phyloP scores from a whole-genome alignment of 164 flowering plant species.

The Vitis rotundifolia region DNA sequence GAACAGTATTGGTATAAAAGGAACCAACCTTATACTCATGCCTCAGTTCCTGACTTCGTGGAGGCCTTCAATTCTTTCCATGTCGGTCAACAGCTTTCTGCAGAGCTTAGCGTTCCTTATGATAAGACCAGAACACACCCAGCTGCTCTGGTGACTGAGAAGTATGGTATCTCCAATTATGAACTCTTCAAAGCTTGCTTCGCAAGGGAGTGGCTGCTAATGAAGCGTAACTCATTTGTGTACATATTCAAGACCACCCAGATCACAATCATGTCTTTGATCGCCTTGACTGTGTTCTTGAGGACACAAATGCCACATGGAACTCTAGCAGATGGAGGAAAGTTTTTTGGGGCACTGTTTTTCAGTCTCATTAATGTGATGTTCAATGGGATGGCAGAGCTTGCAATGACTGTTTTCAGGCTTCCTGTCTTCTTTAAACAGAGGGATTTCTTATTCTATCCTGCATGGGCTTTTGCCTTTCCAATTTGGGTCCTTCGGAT shows the following conservation, averaged over 20 bases:
- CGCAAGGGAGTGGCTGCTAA: constrained; percentile 56
- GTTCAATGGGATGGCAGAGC: constrained; percentile 67
- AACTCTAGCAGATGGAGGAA: constrained; percentile 36
- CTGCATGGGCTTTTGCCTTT: constrained; percentile 68
- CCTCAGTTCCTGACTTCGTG: constrained; percentile 54
- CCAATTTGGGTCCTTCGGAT: constrained; percentile 61
- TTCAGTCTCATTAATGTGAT: constrained; percentile 60
- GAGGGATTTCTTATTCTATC: constrained; percentile 57
- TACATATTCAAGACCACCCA: constrained; percentile 68
- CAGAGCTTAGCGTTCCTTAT: constrained; percentile 54
- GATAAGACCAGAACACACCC: constrained; percentile 57
- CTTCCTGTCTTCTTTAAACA: constrained; percentile 67
- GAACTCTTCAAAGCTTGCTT: constrained; percentile 78
- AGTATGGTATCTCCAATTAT: constrained; percentile 64
- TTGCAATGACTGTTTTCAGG: constrained; percentile 55
- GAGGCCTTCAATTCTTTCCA: constrained; percentile 52
- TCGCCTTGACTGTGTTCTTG: constrained; percentile 54
- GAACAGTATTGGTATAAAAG: constrained; percentile 59
- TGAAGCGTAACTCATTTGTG: constrained; percentile 40
- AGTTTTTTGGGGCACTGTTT: constrained; percentile 58
- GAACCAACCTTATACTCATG: constrained; percentile 40
- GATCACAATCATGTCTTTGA: constrained; percentile 66
- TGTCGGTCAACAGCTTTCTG: constrained; percentile 45
- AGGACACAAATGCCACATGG: constrained; percentile 59
- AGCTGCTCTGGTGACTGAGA: constrained; percentile 61